These are phyloP conservation scores for Polytolypa hystricis DNA, from an alignment of 2,329 filamentous ascomycete genomes.

Conservation along the genomic window DNA sequence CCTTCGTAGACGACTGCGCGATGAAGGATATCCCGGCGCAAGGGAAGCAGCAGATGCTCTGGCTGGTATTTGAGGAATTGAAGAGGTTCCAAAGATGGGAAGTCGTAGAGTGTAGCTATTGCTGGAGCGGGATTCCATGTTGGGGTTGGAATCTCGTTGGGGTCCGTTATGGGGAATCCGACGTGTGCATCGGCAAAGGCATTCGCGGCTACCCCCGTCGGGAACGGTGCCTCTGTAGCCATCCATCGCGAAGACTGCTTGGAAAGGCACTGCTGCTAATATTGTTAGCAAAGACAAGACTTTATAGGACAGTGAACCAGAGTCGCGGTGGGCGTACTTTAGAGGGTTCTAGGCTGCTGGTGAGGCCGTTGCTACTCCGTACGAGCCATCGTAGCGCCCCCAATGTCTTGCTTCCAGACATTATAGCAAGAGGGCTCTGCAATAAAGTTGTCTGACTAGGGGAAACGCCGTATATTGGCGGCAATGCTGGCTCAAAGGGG, in stretches of 20 bases:
- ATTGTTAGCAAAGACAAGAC: slow-evolving; percentile 6
- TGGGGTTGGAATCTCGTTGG: slow-evolving; percentile 14
- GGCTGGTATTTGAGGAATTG: slow-evolving; percentile 66
- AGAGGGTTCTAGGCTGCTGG: slow-evolving; percentile 5
- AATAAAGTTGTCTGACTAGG: too few species aligned
- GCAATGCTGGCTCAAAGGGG: too few species aligned
- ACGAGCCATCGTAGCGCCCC: slow-evolving; percentile 29
- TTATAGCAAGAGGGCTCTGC: too few species aligned
- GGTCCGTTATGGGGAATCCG: slow-evolving; percentile 4
- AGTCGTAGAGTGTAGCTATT: slow-evolving; percentile 76
- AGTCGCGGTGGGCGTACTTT: not conserved
- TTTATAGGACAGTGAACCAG: slow-evolving; percentile 1
- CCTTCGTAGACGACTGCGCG: slow-evolving; percentile 87
- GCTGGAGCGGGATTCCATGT: slow-evolving; percentile 46
- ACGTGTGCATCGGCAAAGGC: slow-evolving; percentile 9
- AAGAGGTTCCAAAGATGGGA: slow-evolving; percentile 77
- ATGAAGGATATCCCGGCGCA: slow-evolving; percentile 86
- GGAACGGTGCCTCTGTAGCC: slow-evolving; percentile 36
- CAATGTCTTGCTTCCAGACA: slow-evolving; percentile 27
- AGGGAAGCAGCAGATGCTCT: slow-evolving; percentile 74
- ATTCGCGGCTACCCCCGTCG: slow-evolving; percentile 19
- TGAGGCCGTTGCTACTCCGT: slow-evolving; percentile 20
- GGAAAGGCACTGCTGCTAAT: slow-evolving; percentile 10
- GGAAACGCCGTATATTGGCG: too few species aligned
- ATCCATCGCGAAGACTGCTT: slow-evolving; percentile 25